phyloP scores from a whole-genome alignment of 441 rosid genomes.

The Omphalea diandra region DNA sequence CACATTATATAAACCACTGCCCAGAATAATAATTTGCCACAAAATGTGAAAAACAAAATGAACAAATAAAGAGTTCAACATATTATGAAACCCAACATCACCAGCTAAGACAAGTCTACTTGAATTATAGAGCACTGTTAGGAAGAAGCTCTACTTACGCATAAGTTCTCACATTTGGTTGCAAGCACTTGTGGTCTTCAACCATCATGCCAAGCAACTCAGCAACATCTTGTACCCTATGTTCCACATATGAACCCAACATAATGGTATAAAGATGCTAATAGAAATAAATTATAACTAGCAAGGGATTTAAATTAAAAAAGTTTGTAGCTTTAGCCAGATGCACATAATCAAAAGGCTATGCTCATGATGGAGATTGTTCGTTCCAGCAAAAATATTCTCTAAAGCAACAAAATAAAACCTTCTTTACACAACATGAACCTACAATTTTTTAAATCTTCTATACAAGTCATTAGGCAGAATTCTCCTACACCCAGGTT shows the following conservation, averaged over 20 bases:
- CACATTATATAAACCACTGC: conserved; percentile 4
- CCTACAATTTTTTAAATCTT: background rate
- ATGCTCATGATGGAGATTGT: background rate
- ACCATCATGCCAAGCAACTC: conserved; percentile 99
- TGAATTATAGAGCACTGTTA: conserved; percentile 4
- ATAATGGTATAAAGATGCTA: background rate
- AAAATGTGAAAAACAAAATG: conserved; percentile 7
- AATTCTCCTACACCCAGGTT: background rate
- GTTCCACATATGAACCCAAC: conserved; percentile 28
- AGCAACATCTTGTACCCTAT: conserved; percentile 93
- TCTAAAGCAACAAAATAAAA: background rate
- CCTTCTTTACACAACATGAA: background rate
- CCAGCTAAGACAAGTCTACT: conserved; percentile 3
- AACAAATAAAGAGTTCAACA: conserved; percentile 6
- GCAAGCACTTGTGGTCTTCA: conserved; percentile 86
- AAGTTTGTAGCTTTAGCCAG: background rate
- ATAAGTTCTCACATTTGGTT: conserved; percentile 83
- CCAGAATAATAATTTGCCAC: background rate
- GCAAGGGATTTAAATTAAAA: background rate
- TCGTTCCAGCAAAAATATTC: background rate
- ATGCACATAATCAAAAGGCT: background rate
- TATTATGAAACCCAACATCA: conserved; percentile 8
- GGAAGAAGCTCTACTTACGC: conserved; percentile 53
- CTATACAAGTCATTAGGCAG: background rate
- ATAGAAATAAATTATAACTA: background rate